Base-by-base conservation (phyloP, 176 grass and related monocot genomes). In the Phyllostachys edulis region DNA sequence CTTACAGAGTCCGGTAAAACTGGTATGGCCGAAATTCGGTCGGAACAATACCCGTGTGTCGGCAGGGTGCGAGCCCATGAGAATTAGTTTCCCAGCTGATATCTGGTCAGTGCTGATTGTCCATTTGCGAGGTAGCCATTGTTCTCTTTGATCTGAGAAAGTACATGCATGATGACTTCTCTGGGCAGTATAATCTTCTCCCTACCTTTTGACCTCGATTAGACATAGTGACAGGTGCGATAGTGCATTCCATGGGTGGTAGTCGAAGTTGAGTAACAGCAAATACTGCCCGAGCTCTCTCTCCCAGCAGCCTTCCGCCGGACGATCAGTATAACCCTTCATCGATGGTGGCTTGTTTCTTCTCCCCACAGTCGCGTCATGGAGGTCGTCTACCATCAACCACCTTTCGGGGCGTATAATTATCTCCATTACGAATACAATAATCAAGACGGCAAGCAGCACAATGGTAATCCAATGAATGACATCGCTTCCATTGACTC, bases 101-200 rank as follows among this genome's bases (percentile, higher is more conserved):
- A 65, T 17, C 2, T 26, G 60, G 57, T 16, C n/a, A 80, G 44
- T 60, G 45, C 56, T 5, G 75, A 4, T 18, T 61, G 52, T n/a
- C 83, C 64, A 23, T 85, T 75, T 0, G 75, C 41, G 16, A 85
- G 75, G 49, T 2, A 27, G 54, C 65, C 74, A 20, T 27, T 13
- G 20, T 85, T 71, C 9, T 78, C 3, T 34, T 64, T 86, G 75
- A 86, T 79, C 55, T 6, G 55, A 9, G 65, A 85, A 41, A 85
- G 41, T 29, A 79, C 54, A 0, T 29, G 51, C 0, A 61, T 0
- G 18, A 71, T 76, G 84, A 85, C 54, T 8, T 6, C 75, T 13
- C 71, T 1, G 15, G 14, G 52, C 41, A 79, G 6, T 20, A 62
- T 9, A 3, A 62, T 57, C 83, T 85, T 85, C 40, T 13, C 2